Conservation (phyloP, 352 stramenopile genomes). For the Phytophthora constricta region DNA sequence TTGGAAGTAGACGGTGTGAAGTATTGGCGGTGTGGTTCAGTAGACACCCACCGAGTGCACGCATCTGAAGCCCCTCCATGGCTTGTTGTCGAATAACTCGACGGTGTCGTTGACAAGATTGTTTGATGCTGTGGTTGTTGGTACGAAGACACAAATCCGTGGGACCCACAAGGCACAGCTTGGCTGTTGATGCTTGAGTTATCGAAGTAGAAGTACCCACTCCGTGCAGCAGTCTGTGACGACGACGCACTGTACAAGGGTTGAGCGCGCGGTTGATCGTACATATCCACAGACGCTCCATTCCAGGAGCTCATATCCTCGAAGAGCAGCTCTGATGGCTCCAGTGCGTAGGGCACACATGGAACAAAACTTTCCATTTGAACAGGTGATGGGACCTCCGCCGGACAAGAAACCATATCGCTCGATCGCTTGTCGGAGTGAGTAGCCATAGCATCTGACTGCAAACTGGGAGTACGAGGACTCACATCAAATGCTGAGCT, state of each 20-base stretch:
- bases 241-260: constrained; percentile 28
- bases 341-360: constrained; percentile 37
- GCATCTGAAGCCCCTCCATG: constrained; percentile 15
- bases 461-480: constrained; percentile 27
- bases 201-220: constrained; percentile 28
- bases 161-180: constrained; percentile 16
- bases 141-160: constrained; percentile 24
- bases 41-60: constrained; percentile 19
- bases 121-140: constrained; percentile 20
- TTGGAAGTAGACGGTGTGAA: constrained; percentile 17
- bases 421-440: constrained; percentile 21
- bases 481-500: constrained; percentile 16
- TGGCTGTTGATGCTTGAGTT: not conserved
- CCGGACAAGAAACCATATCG: constrained; percentile 21
- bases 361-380: constrained; percentile 54
- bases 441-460: constrained; percentile 1
- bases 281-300: constrained; percentile 14
- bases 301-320: constrained; percentile 41
- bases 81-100: constrained; percentile 28
- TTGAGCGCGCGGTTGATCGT: constrained; percentile 35
- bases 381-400: constrained; percentile 32
- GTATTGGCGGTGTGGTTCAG: constrained; percentile 20
- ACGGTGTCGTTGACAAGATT: constrained; percentile 7
- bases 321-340: constrained; percentile 49
- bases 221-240: constrained; percentile 5